These are phyloP conservation scores for Exophiala sp. DNA, from an alignment of 2,329 filamentous ascomycete species.

Conservation along the genomic window DNA sequence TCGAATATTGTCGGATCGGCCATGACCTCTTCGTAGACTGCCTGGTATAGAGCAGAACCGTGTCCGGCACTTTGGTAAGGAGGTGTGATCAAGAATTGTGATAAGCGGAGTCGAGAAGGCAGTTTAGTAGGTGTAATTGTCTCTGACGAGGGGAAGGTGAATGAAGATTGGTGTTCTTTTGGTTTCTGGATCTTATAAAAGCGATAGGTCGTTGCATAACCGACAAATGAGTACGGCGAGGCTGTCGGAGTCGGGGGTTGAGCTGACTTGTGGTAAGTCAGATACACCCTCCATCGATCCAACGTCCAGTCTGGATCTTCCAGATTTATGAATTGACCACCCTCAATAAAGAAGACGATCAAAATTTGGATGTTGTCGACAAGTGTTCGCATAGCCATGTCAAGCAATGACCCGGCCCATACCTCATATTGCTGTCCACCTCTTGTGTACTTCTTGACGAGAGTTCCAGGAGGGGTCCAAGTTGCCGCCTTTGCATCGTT, in stretches of 20 bases:
- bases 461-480: slow-evolving; percentile 72
- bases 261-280: slow-evolving; percentile 64
- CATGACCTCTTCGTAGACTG: slow-evolving; percentile 69
- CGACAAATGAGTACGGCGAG: slow-evolving; percentile 74
- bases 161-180: slow-evolving; percentile 35
- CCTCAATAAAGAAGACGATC: slow-evolving; percentile 86
- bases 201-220: slow-evolving; percentile 86
- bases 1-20: slow-evolving; percentile 68
- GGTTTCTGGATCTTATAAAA: slow-evolving; percentile 60
- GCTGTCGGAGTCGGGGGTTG: slow-evolving; percentile 42
- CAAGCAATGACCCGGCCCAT: slow-evolving; percentile 72
- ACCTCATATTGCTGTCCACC: slow-evolving; percentile 71
- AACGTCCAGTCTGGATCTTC: slow-evolving; percentile 69
- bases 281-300: slow-evolving; percentile 87
- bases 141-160: slow-evolving; percentile 40
- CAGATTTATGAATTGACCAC: slow-evolving; percentile 71
- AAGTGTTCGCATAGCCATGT: slow-evolving; percentile 66
- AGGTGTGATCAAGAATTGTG: slow-evolving; percentile 88
- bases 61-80: slow-evolving; percentile 79
- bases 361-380: slow-evolving; percentile 79
- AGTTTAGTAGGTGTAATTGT: slow-evolving; percentile 55
- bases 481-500: slow-evolving; percentile 39
- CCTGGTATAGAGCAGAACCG: slow-evolving; percentile 74
- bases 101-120: slow-evolving; percentile 77
- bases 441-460: slow-evolving; percentile 61